These are phyloP conservation scores for Myriosclerotinia duriaeana DNA, from an alignment of 2,329 filamentous ascomycete species.

Conservation along the genomic window DNA sequence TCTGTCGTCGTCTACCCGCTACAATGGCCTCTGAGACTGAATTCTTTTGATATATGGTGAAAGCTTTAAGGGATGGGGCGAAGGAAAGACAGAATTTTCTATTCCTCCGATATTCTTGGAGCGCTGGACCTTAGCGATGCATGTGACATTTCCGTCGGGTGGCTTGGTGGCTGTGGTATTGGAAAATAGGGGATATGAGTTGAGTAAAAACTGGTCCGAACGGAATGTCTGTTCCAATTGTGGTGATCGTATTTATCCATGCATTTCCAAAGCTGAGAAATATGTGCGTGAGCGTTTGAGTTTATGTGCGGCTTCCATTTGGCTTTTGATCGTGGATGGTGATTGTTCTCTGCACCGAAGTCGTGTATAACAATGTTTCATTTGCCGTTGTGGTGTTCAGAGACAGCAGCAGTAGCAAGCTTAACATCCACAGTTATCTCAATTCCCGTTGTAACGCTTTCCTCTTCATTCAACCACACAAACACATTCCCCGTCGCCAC, in stretches of 20 bases:
- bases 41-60: background rate
- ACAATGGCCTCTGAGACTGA: background rate
- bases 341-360: background rate
- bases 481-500: conserved; percentile 76
- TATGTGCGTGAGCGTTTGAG: background rate
- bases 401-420: background rate
- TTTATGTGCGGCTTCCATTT: background rate
- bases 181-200: background rate
- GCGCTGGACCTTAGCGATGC: background rate
- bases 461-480: conserved; percentile 51
- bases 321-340: background rate
- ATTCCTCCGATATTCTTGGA: background rate
- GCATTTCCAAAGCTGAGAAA: background rate
- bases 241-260: background rate
- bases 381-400: background rate
- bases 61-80: background rate
- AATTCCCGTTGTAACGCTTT: conserved; percentile 25
- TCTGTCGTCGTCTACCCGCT: background rate
- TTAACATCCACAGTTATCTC: background rate
- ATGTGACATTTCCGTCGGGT: background rate
- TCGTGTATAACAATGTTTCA: background rate
- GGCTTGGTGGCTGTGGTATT: background rate
- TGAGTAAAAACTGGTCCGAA: background rate
- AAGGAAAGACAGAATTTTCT: background rate
- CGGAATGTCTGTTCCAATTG: background rate